Conservation (phyloP, 495 filamentous ascomycete genomes). For the Talaromyces borbonicus region DNA sequence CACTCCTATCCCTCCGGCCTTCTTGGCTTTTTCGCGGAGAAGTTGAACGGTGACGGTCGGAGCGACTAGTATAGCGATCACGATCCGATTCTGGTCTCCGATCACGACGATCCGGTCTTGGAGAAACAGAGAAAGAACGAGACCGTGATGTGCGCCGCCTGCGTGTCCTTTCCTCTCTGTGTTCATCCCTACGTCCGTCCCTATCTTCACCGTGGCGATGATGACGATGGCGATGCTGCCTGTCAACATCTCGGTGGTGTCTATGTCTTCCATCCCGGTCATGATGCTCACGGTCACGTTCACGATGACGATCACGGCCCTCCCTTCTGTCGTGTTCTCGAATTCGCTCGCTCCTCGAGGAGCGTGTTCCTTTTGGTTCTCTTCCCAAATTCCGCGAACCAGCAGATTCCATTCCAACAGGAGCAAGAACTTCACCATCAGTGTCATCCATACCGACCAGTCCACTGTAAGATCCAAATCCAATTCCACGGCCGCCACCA, state of each 20-base stretch:
- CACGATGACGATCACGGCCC: no score
- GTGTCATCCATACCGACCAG: conserved; percentile 12
- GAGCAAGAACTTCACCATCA: conserved; percentile 14
- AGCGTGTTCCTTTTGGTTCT: neutral
- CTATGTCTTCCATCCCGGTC: conserved; percentile 2
- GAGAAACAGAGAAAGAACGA: neutral
- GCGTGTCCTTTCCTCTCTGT: no score
- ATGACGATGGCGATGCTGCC: neutral
- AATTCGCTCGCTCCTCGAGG: conserved; percentile 2
- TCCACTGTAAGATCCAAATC: conserved; percentile 15
- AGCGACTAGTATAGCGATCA: neutral
- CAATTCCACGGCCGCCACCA: conserved; percentile 14
- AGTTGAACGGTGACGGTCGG: neutral
- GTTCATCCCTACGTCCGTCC: no score
- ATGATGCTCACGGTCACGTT: neutral
- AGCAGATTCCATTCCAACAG: conserved; percentile 14
- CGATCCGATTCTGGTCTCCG: neutral
- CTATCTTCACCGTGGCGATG: conserved; percentile 2
- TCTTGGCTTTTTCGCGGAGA: neutral
- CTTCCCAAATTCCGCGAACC: conserved; percentile 4
- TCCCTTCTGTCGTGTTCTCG: conserved; percentile 14
- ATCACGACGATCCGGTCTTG: neutral
- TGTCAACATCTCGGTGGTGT: neutral
- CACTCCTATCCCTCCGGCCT: neutral
- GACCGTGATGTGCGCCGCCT: neutral